Conservation (phyloP, 805 yeast species). For the Candida hispaniensis region DNA sequence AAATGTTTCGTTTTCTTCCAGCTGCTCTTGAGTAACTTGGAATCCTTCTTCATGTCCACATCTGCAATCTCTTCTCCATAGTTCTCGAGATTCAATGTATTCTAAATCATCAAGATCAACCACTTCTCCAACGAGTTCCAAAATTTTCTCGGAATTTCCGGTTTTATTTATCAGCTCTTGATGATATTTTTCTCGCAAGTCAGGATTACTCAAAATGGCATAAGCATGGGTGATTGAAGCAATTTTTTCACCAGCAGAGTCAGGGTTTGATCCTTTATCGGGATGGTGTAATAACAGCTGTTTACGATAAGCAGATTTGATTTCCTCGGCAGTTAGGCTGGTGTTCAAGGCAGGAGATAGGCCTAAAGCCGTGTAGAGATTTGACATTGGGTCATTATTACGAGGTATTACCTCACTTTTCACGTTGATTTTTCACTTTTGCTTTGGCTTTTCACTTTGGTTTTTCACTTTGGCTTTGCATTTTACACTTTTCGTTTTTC, state of each 20-base stretch:
- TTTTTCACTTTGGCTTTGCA: no score
- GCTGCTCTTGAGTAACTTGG: constrained; percentile 46
- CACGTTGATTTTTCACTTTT: no score
- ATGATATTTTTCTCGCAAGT: constrained; percentile 43
- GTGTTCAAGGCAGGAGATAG: constrained; percentile 7
- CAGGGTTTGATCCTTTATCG: constrained; percentile 40
- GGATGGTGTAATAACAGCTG: constrained; percentile 64
- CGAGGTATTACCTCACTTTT: no score
- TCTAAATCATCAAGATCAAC: constrained; percentile 54
- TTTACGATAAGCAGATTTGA: constrained; percentile 54
- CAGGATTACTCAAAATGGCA: constrained; percentile 37
- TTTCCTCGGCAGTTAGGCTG: constrained; percentile 17
- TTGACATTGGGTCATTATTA: no score
- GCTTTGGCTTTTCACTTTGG: no score
- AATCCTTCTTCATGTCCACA: constrained; percentile 45
- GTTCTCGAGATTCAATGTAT: constrained; percentile 28
- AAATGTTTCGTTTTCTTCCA: constrained; percentile 38
- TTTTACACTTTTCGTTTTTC: no score
- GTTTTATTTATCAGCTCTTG: constrained; percentile 26
- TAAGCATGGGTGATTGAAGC: constrained; percentile 56
- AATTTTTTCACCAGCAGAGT: constrained; percentile 21
- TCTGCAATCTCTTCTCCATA: constrained; percentile 29
- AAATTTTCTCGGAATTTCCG: constrained; percentile 26
- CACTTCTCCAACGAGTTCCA: no score
- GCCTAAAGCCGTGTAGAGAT: constrained; percentile 13